Base-by-base conservation (phyloP, 192 early-diverging fungal genomes). In the Backusella luteola region DNA sequence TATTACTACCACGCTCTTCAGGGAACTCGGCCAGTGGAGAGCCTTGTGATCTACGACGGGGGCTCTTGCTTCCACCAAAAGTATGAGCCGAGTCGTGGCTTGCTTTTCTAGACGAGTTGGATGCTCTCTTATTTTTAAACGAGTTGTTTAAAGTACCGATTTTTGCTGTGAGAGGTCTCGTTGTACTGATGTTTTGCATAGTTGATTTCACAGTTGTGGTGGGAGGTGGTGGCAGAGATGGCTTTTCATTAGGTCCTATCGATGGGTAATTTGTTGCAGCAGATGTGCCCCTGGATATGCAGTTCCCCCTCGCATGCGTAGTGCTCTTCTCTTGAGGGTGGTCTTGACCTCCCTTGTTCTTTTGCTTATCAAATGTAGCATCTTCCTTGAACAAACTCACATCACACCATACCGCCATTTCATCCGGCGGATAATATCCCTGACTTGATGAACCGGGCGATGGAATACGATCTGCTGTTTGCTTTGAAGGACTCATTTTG, bases 361-460 rank as follows among this genome's bases (percentile, higher is more conserved):
- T 38, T 41, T 35, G 68, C 21, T 69, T 69, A 41, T 69, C n/a
- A 21, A 21, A 35, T 21, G 4, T 12, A 9, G 19, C n/a, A 26
- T 69, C 68, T 23, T 69, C 68, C 34, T 69, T 38, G 21, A 69
- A 39, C 68, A 69, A 23, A 39, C n/a, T 41, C 21, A 69, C 68
- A 41, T 69, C 68, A 69, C 68, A 34, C 68, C 68, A 69, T 69
- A 21, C 36, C 7, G 9, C 68, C 34, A 69, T 41, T 41, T 69
- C 68, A 41, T 69, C 68, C 26, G 19, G 68, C 9, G 56, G 56
- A 63, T 63, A 63, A 26, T 14, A 63, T 2, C 23, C 56, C 4
- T 63, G 19, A 12, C 12, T 63, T 63, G 56, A 56, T 21, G 35
- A 39, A 23, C 35, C 39, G 12, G 68, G 38, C 3, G 34, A 69